A percentile compares a stretch with the other conserved stretches of the same genome.
Conservation (phyloP, 83 land plant genomes). For the Picea mariana region DNA sequence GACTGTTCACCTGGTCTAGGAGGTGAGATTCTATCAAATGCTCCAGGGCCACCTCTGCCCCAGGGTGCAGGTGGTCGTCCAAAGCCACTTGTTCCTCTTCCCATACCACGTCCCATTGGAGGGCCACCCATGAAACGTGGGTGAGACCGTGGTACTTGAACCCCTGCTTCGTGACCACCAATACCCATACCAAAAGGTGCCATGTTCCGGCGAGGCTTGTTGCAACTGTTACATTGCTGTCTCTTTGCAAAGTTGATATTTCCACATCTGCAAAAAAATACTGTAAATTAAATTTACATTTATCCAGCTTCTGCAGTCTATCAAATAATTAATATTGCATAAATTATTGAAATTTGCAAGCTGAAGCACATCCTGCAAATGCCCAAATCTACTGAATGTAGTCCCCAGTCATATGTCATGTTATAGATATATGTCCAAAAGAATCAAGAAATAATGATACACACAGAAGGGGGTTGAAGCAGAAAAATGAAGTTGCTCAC, state of each 20-base stretch:
- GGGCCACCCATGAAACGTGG: slow-evolving; percentile 15
- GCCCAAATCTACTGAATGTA: background rate
- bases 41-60: slow-evolving; percentile 41
- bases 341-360: no score
- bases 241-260: slow-evolving; percentile 87
- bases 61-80: slow-evolving; percentile 39
- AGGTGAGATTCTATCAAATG: slow-evolving; percentile 21
- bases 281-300: background rate
- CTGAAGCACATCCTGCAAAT: background rate
- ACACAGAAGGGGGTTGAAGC: background rate
- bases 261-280: slow-evolving; percentile 57
- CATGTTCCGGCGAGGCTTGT: slow-evolving; percentile 35
- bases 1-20: slow-evolving; percentile 31
- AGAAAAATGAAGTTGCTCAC: background rate
- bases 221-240: slow-evolving; percentile 71
- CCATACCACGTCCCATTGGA: slow-evolving; percentile 27
- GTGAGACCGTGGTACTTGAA: slow-evolving; percentile 23
- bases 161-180: slow-evolving; percentile 37
- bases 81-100: slow-evolving; percentile 18
- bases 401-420: no score
- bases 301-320: background rate
- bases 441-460: background rate
- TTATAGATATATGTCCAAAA: background rate
- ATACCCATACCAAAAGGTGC: slow-evolving; percentile 21
- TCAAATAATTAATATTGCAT: no score